A percentile compares a stretch with the other conserved stretches of the same genome.
Conservation (phyloP, 306 rosid genomes). For the Sindora glabra region DNA sequence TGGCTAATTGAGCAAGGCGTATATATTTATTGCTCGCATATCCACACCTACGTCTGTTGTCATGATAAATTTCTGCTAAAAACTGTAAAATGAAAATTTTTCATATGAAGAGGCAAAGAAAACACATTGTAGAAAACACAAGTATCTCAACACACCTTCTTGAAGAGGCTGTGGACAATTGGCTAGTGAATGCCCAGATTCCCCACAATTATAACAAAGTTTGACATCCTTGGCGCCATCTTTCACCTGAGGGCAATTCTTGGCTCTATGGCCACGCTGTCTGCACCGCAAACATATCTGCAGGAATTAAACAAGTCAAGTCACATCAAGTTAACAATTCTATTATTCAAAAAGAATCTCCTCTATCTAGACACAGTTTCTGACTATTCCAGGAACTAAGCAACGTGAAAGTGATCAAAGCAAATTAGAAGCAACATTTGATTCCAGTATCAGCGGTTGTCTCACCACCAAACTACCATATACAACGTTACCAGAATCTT, state of each 20-base stretch:
- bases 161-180: conserved; percentile 53
- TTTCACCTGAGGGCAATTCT: conserved; percentile 62
- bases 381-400: background rate
- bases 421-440: background rate
- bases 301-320: background rate
- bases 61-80: no score
- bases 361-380: background rate
- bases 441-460: background rate
- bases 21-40: background rate
- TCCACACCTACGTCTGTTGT: no score
- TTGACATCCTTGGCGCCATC: conserved; percentile 35
- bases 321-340: background rate
- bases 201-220: conserved; percentile 83
- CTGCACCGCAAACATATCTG: conserved; percentile 90
- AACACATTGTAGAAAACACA: background rate
- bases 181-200: conserved; percentile 66
- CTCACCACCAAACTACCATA: background rate
- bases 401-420: background rate
- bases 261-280: conserved; percentile 72
- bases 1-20: background rate
- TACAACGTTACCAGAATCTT: background rate
- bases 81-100: no score
- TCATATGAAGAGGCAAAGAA: background rate
- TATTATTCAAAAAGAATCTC: background rate
- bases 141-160: conserved; percentile 40